Evolutionary conservation across 2,329 filamentous ascomycete genomes (phyloP), one percentile per base, ranked within the genome.

Genomic region (Whalleya microplaca): DNA sequence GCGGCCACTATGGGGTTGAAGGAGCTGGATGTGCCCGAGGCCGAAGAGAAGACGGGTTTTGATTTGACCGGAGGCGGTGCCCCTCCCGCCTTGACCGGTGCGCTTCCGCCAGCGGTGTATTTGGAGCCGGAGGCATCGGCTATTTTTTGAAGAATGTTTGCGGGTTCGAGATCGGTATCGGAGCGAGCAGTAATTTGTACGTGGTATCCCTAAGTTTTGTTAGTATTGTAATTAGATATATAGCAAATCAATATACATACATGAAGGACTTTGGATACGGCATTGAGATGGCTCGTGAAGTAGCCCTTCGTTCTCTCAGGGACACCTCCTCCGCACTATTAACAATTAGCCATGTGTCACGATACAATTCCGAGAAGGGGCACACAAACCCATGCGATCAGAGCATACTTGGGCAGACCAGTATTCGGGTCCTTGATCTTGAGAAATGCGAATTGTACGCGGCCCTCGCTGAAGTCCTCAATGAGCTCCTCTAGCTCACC

Each of bases 231-330:
- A 18, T 46, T 21, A 46, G 51, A 19, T 21, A 45, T 41, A 45
- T n/a, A 23, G 32, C 6, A 29, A 45, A 21, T 20, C n/a, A 42
- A 32, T 51, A 51, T 23, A 58, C 64, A 18, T 48, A 71, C 69
- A 78, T 97, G 93, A 42, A 99, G 84, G 65, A 97, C 83, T 76
- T 96, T 97, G 60, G 92, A 88, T 40, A 98, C 92, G 46, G 92
- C 89, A 58, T 90, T 88, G 46, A 95, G 80, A 76, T 99, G 94
- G 77, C 92, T 97, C 64, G 92, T 96, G 73, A 99, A 99, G 77
- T 98, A 98, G 64, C 95, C 95, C 78, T 98, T 99, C 59, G 94
- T 98, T 69, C 94, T 84, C 77, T 99, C 95, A n/a, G 95, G 95
- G 16, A 99, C 95, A 66, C 95, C 95, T 71, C 96, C 94, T 64